phyloP scores from a whole-genome alignment of 2,329 filamentous ascomycete species.

The Ophiosphaerella korrae region DNA sequence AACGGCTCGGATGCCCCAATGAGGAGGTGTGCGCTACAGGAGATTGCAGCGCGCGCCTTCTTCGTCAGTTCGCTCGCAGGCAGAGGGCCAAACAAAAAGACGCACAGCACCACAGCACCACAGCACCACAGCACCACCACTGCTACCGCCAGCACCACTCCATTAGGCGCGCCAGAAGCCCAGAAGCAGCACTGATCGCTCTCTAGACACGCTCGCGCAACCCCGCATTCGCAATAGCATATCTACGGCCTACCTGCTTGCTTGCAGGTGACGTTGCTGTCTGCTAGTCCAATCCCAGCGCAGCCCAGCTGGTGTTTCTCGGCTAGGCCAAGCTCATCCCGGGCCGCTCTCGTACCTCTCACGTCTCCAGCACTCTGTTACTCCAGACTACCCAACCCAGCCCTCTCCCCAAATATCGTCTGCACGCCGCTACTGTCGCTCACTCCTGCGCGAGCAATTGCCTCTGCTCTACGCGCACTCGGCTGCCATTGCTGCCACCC shows the following conservation, averaged over 20 bases:
- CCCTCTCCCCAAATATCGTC: constrained; percentile 18
- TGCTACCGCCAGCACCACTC: not conserved
- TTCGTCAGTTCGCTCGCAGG: constrained; percentile 22
- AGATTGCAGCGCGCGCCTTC: constrained; percentile 36
- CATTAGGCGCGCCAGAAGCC: too few relatives aligned
- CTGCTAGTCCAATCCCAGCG: constrained; percentile 4
- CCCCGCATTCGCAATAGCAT: not conserved
- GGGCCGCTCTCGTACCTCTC: constrained; percentile 38
- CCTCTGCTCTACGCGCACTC: constrained; percentile 30
- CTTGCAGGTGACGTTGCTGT: too few relatives aligned
- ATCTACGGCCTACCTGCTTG: too few relatives aligned
- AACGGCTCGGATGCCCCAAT: constrained; percentile 15
- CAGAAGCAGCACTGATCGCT: too few relatives aligned
- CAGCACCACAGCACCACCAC: not conserved
- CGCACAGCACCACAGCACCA: too few relatives aligned
- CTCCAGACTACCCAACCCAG: not conserved
- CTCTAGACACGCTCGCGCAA: too few relatives aligned
- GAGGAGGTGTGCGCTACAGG: constrained; percentile 32
- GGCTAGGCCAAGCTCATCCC: constrained; percentile 36
- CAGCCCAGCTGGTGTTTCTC: constrained; percentile 30
- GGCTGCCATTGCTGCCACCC: constrained; percentile 32
- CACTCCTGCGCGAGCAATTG: constrained; percentile 35
- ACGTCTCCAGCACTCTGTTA: constrained; percentile 30
- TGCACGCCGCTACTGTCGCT: constrained; percentile 2
- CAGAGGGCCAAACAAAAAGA: not conserved